phyloP scores from a whole-genome alignment of 345 rosid genomes.

The Eucalyptus fibrosa region DNA sequence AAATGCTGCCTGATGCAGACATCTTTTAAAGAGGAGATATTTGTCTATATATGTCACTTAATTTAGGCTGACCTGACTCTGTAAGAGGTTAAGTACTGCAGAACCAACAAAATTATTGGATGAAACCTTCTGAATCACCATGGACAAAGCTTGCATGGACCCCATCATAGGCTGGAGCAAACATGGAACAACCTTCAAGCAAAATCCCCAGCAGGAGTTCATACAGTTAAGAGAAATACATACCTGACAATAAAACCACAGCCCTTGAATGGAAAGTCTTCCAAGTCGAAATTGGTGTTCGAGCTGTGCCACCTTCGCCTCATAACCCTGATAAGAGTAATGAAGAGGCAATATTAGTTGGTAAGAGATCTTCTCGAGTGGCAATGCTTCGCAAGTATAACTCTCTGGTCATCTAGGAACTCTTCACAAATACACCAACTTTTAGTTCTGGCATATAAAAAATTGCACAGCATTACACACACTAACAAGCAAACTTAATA shows the following conservation, averaged over 20 bases:
- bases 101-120: slow-evolving; percentile 72
- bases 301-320: slow-evolving; percentile 93
- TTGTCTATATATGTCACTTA: background rate
- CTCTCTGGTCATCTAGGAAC: background rate
- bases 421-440: background rate
- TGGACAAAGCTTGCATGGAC: slow-evolving; percentile 79
- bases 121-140: slow-evolving; percentile 70
- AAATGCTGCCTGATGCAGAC: background rate
- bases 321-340: slow-evolving; percentile 54
- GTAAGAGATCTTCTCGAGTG: background rate
- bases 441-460: background rate
- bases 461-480: background rate
- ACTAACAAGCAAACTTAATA: background rate
- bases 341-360: background rate
- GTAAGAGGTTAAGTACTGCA: slow-evolving; percentile 87
- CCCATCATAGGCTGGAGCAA: slow-evolving; percentile 77
- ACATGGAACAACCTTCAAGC: slow-evolving; percentile 1
- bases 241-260: slow-evolving; percentile 99
- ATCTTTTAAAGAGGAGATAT: background rate
- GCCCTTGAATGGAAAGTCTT: slow-evolving; percentile 92
- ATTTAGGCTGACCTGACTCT: slow-evolving; percentile 57
- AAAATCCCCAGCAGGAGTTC: background rate
- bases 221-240: background rate
- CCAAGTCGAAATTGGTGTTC: slow-evolving; percentile 97
- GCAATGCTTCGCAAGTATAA: background rate